phyloP scores from a whole-genome alignment of 2,329 filamentous ascomycete genomes.

The Fusarium algeriense region DNA sequence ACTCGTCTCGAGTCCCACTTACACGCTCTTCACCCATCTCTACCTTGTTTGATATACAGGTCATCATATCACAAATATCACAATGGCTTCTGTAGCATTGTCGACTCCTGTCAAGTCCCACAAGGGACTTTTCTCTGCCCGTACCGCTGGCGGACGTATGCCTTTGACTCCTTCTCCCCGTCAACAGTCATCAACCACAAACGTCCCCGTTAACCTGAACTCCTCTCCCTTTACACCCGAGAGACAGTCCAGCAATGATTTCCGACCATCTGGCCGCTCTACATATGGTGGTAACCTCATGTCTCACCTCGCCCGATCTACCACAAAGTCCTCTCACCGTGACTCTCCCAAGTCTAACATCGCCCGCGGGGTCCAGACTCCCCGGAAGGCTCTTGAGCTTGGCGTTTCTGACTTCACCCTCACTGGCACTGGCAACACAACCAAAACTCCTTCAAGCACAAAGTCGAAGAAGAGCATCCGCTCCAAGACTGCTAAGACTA shows the following conservation, averaged over 20 bases:
- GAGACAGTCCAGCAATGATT: slow-evolving; percentile 65
- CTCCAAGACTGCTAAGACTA: slow-evolving; percentile 79
- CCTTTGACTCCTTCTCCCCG: slow-evolving; percentile 93
- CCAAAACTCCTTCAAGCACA: slow-evolving; percentile 69
- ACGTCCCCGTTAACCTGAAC: slow-evolving; percentile 64
- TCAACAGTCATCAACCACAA: slow-evolving; percentile 67
- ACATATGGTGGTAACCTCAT: slow-evolving; percentile 85
- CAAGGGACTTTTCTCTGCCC: slow-evolving; percentile 89
- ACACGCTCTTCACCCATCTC: slow-evolving; percentile 28
- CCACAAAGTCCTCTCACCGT: slow-evolving; percentile 75
- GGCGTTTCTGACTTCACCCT: slow-evolving; percentile 94
- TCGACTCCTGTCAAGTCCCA: slow-evolving; percentile 96
- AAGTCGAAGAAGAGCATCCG: slow-evolving; percentile 69
- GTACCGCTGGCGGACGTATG: slow-evolving; percentile 94
- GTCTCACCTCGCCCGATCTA: slow-evolving; percentile 79
- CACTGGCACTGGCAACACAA: slow-evolving; percentile 78
- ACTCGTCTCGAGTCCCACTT: slow-evolving; percentile 56
- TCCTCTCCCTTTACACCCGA: slow-evolving; percentile 85
- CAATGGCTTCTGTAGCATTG: slow-evolving; percentile 84
- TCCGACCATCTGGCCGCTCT: slow-evolving; percentile 72
- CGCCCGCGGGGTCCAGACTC: slow-evolving; percentile 78
- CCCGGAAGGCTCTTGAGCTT: slow-evolving; percentile 85
- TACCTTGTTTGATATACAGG: slow-evolving; percentile 18
- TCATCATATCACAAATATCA: slow-evolving; percentile 51
- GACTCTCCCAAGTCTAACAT: slow-evolving; percentile 99